Percentiles rank a stretch among this genome's conserved stretches.
Evolutionary conservation across 1,139 yeast species (phyloP).

Genomic region (Sugiyamaella japonica): DNA sequence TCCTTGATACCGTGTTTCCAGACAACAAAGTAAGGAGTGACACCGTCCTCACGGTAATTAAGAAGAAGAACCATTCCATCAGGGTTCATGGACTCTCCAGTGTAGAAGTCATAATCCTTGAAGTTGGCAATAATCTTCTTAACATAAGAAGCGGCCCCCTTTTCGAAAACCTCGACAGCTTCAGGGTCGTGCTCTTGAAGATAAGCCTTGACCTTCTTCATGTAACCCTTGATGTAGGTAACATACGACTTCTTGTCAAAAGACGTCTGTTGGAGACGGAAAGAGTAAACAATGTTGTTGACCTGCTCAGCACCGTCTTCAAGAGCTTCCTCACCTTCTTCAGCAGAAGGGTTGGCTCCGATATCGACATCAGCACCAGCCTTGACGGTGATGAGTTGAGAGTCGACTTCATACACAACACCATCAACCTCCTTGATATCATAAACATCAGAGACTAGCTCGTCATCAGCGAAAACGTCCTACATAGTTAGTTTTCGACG

Average conservation of each 20-base stretch:
- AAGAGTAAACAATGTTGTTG: constrained; percentile 97
- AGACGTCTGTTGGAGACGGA: constrained; percentile 93
- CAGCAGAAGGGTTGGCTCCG: constrained; percentile 99
- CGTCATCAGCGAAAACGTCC: constrained; percentile 93
- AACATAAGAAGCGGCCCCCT: constrained; percentile 94
- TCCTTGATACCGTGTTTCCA: constrained; percentile 97
- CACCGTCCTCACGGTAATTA: constrained; percentile 99
- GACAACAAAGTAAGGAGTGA: constrained; percentile 94
- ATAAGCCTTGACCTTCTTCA: constrained; percentile 90
- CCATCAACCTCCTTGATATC: constrained; percentile 82
- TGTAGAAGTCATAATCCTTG: constrained; percentile 99
- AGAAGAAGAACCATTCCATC: constrained; percentile 96
- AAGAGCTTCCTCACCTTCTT: constrained; percentile 73
- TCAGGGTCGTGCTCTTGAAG: constrained; percentile 90
- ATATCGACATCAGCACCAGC: constrained; percentile 89
- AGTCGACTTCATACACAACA: constrained; percentile 95
- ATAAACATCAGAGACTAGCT: constrained; percentile 91
- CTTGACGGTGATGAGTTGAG: constrained; percentile 84
- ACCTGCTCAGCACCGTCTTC: constrained; percentile 88
- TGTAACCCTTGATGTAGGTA: constrained; percentile 96
- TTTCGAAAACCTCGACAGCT: constrained; percentile 80
- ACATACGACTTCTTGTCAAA: constrained; percentile 98
- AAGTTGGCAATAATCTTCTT: constrained; percentile 93
- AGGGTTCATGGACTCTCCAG: constrained; percentile 99
- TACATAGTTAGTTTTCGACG: constrained; percentile 42